Evolutionary conservation across 78 protist species (phyloP).

Genomic region (Dictyostelium intermedium): DNA sequence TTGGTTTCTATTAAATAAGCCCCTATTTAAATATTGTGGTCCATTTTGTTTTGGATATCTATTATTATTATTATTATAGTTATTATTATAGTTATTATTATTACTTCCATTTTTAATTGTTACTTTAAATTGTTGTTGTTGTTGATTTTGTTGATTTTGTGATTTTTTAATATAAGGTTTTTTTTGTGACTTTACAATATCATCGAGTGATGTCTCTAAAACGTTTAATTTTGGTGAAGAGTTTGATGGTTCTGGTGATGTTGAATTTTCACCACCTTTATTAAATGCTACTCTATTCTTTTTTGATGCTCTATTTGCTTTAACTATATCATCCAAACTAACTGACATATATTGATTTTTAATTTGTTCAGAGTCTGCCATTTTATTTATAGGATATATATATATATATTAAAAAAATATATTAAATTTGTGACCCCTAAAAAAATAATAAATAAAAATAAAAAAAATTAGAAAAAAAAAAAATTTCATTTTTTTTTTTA

Average conservation of each 20-base stretch:
- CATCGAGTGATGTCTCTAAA: constrained; percentile 9
- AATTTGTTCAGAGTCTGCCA: neutral
- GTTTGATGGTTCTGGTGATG: neutral
- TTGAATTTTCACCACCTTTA: neutral
- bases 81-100: no score
- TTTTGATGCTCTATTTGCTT: neutral
- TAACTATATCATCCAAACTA: constrained; percentile 13
- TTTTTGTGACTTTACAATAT: constrained; percentile 2
- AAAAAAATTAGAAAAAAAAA: neutral
- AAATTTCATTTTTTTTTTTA: no score
- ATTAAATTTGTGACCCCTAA: no score
- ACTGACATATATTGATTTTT: neutral
- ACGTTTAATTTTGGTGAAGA: neutral
- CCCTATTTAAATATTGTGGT: neutral
- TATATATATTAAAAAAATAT: neutral
- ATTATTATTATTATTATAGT: neutral
- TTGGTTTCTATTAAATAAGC: neutral
- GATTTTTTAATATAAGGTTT: constrained; percentile 11
- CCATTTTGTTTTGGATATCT: neutral
- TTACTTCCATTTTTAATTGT: neutral
- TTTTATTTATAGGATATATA: neutral
- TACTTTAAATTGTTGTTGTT: neutral
- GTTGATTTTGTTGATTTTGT: neutral
- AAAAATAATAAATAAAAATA: neutral
- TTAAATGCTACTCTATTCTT: neutral